A percentile compares a stretch with the other conserved stretches of the same genome.
Evolutionary conservation across 768 basidiomycete species (phyloP).

Genomic region (Calocybe indica): DNA sequence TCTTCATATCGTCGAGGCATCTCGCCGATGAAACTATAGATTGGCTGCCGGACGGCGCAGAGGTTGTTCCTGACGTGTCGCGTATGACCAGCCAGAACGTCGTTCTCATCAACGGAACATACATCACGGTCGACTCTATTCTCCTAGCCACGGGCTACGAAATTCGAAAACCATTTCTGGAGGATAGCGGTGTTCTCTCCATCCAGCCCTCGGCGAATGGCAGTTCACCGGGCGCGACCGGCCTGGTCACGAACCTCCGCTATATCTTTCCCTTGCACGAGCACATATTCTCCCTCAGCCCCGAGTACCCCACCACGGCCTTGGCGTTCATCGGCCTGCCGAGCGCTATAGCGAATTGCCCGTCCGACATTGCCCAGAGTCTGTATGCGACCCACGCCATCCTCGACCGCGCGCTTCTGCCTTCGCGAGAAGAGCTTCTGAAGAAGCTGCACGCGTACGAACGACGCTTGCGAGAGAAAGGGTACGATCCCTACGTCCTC

Average conservation of each 20-base stretch:
- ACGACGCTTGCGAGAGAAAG: conserved; percentile 28
- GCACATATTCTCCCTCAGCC: conserved; percentile 48
- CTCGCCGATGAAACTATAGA: conserved; percentile 9
- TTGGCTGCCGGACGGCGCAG: conserved; percentile 15
- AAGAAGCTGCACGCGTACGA: conserved; percentile 35
- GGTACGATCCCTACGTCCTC: conserved; percentile 41
- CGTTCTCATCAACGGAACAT: conserved; percentile 42
- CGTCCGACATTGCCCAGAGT: conserved; percentile 45
- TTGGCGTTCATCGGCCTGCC: conserved; percentile 53
- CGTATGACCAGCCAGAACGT: conserved; percentile 39
- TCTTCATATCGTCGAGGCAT: conserved; percentile 27
- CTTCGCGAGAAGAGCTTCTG: conserved; percentile 31
- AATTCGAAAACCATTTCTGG: conserved; percentile 41
- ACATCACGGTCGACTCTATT: conserved; percentile 36
- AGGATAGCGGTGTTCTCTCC: conserved; percentile 21
- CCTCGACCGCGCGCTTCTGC: conserved; percentile 33
- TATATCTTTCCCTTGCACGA: conserved; percentile 52
- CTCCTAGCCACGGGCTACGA: conserved; percentile 55
- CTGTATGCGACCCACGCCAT: conserved; percentile 41
- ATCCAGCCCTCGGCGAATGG: conserved; percentile 20
- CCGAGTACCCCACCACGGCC: conserved; percentile 40
- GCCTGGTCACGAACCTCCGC: conserved; percentile 40
- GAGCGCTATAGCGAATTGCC: conserved; percentile 38
- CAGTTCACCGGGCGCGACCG: conserved; percentile 14
- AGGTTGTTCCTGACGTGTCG: conserved; percentile 37